These are phyloP conservation scores for Berkeleyomyces rouxiae DNA, from an alignment of 2,329 filamentous ascomycete genomes.

Conservation along the genomic window DNA sequence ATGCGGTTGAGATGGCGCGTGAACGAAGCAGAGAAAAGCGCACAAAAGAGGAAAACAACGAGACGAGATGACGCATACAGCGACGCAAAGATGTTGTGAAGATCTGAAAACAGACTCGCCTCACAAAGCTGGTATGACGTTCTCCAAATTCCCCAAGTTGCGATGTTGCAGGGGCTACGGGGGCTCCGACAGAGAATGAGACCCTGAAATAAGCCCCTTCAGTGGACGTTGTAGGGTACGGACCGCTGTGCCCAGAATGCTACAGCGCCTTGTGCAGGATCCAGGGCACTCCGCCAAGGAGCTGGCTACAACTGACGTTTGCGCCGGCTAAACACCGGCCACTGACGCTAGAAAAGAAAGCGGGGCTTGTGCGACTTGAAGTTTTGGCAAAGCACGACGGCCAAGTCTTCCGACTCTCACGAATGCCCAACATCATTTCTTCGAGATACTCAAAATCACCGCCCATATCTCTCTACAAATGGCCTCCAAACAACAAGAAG, in stretches of 20 bases:
- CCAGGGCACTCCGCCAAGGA: too few species aligned
- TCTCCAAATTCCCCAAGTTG: too few species aligned
- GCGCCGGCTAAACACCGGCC: constrained; percentile 5
- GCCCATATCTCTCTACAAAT: constrained; percentile 17
- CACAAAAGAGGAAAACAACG: background rate
- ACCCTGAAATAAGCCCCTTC: too few species aligned
- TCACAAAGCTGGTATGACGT: too few species aligned
- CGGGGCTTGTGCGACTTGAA: background rate
- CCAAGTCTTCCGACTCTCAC: too few species aligned
- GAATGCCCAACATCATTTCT: background rate
- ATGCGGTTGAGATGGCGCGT: background rate
- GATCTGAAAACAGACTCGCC: background rate
- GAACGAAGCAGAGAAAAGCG: background rate
- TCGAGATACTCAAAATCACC: background rate
- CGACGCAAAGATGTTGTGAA: background rate
- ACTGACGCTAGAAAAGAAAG: background rate
- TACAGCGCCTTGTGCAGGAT: too few species aligned
- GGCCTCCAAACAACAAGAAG: constrained; percentile 17
- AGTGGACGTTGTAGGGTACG: too few species aligned
- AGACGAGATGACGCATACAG: background rate
- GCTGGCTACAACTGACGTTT: background rate
- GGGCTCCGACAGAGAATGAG: too few species aligned
- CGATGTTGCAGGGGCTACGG: too few species aligned
- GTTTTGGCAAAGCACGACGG: background rate
- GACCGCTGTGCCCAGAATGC: too few species aligned